Evolutionary conservation across 768 basidiomycete genomes (phyloP).

Genomic region (Naematelia aurantialba): DNA sequence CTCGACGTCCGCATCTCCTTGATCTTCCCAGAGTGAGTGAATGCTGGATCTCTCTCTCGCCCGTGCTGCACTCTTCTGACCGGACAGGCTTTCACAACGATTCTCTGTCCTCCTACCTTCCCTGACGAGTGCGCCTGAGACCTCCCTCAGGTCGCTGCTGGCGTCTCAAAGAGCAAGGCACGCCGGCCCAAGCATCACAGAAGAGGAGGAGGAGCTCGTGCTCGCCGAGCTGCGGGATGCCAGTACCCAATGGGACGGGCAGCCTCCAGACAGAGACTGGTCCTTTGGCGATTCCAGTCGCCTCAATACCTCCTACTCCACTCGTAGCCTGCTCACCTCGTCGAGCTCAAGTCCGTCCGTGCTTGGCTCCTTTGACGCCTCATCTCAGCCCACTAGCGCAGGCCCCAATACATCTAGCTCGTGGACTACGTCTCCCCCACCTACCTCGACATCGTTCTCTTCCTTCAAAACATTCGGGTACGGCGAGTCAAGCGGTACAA

Average conservation of each 20-base stretch:
- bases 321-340: neutral
- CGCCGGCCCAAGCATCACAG: conserved; percentile 30
- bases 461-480: conserved; percentile 35
- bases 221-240: conserved; percentile 34
- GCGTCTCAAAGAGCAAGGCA: conserved; percentile 34
- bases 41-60: too few species aligned
- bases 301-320: neutral
- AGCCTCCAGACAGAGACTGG: conserved; percentile 19
- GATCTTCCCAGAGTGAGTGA: conserved; percentile 41
- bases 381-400: neutral
- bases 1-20: conserved; percentile 40
- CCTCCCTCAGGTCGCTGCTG: conserved; percentile 28
- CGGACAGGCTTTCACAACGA: conserved; percentile 29
- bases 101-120: conserved; percentile 43
- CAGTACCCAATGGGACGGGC: conserved; percentile 28
- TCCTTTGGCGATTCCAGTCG: neutral
- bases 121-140: conserved; percentile 29
- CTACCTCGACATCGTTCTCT: conserved; percentile 33
- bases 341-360: neutral
- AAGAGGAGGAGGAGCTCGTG: conserved; percentile 43
- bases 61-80: neutral
- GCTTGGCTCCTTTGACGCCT: neutral
- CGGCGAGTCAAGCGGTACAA: conserved; percentile 2
- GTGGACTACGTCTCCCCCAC: conserved; percentile 22
- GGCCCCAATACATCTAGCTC: conserved; percentile 18